Evolutionary conservation across 2,329 filamentous ascomycete genomes (phyloP).

Genomic region (Pestalotiopsis sp.): DNA sequence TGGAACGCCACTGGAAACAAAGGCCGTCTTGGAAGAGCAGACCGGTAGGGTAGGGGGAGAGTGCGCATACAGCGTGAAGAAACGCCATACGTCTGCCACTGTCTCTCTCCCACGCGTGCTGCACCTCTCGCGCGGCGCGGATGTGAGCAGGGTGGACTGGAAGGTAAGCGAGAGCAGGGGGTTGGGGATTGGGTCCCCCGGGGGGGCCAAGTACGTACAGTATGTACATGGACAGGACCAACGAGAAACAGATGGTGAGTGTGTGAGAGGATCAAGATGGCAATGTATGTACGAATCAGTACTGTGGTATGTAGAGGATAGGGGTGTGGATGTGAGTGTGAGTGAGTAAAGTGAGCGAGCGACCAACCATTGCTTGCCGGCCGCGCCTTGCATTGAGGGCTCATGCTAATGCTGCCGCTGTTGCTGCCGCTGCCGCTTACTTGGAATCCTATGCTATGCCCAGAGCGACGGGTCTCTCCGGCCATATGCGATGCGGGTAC

Average conservation of each 20-base stretch:
- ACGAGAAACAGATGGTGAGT: not conserved
- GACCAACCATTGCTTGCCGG: not conserved
- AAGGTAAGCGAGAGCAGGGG: not conserved
- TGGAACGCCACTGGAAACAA: conserved; percentile 15
- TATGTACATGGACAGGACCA: not conserved
- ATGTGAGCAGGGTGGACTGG: not conserved
- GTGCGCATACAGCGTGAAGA: no score
- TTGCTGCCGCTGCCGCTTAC: not conserved
- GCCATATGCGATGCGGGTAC: not conserved
- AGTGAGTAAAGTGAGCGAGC: no score
- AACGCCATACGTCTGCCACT: not conserved
- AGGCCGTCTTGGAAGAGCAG: conserved; percentile 2
- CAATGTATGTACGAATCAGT: no score
- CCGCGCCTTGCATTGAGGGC: conserved; percentile 1
- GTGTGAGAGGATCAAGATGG: no score
- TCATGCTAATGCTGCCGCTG: not conserved
- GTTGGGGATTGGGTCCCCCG: not conserved
- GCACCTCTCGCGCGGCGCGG: not conserved
- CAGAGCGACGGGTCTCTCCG: no score
- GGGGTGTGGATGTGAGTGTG: not conserved
- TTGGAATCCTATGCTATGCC: not conserved
- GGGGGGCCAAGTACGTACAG: not conserved
- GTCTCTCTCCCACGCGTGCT: conserved; percentile 2
- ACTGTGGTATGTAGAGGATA: not conserved
- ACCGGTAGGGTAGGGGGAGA: not conserved